phyloP scores from a whole-genome alignment of 306 rosid genomes.

The Sicyos baderoa region DNA sequence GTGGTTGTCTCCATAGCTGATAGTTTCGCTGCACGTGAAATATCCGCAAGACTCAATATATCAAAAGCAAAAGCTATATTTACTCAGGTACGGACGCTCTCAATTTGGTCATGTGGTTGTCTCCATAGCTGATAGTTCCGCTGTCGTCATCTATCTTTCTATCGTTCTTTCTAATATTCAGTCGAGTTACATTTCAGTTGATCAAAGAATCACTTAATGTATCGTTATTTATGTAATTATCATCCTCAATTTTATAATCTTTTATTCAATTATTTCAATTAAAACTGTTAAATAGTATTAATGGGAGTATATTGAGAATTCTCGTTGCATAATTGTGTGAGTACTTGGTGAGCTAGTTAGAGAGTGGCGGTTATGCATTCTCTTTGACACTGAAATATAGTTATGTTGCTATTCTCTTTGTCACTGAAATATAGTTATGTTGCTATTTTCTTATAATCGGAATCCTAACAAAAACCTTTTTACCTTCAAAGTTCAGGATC shows the following conservation, averaged over 20 bases:
- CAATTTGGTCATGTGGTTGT: too few relatives aligned
- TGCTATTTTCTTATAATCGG: background rate
- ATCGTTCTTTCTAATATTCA: slow-evolving; percentile 8
- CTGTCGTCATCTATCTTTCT: too few relatives aligned
- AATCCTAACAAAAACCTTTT: background rate
- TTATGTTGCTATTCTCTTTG: background rate
- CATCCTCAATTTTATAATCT: background rate
- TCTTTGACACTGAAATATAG: background rate
- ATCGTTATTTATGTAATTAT: background rate
- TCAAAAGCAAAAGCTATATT: slow-evolving; percentile 79
- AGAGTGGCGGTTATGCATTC: background rate
- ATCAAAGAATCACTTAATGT: background rate
- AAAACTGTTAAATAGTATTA: background rate
- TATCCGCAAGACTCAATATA: slow-evolving; percentile 71
- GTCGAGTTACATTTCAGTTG: background rate
- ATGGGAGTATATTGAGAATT: background rate
- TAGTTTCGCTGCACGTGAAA: slow-evolving; percentile 88
- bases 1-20: slow-evolving; percentile 92
- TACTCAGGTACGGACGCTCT: slow-evolving; percentile 63
- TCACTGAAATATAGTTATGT: background rate
- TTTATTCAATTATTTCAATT: slow-evolving; percentile 4
- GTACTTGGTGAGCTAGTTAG: background rate
- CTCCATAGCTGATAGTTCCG: too few relatives aligned
- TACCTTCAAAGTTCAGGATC: slow-evolving; percentile 48
- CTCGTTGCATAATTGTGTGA: background rate